These are phyloP conservation scores for Euphrasia confusa DNA, from an alignment of 257 asterid species.

Conservation along the genomic window DNA sequence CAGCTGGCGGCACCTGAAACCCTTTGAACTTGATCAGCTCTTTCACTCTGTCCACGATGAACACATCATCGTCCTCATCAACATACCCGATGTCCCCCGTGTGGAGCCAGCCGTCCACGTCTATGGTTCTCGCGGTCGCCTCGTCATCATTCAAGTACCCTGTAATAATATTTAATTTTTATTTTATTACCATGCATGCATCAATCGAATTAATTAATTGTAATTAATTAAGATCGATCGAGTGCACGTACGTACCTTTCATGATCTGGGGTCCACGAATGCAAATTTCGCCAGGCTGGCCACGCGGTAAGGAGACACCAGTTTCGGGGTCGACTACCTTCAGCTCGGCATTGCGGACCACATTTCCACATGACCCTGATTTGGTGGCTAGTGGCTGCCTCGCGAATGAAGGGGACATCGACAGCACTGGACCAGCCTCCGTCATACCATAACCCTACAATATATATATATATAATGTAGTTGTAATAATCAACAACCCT, in stretches of 20 bases:
- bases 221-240: no score
- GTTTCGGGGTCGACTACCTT: slow-evolving; percentile 76
- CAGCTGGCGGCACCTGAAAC: slow-evolving; percentile 96
- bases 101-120: slow-evolving; percentile 93
- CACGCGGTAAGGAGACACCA: slow-evolving; percentile 72
- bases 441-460: slow-evolving; percentile 89
- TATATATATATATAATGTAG: no score
- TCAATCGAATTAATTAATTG: no score
- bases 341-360: slow-evolving; percentile 82
- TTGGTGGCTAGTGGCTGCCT: slow-evolving; percentile 58
- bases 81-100: slow-evolving; percentile 76
- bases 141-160: slow-evolving; percentile 73
- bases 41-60: slow-evolving; percentile 73
- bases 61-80: slow-evolving; percentile 50
- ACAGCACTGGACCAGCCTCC: slow-evolving; percentile 82
- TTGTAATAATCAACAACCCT: no score
- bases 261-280: slow-evolving; percentile 84
- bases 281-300: slow-evolving; percentile 78
- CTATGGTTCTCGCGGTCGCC: slow-evolving; percentile 79
- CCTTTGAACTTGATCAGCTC: slow-evolving; percentile 91
- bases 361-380: slow-evolving; percentile 88
- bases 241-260: slow-evolving; percentile 38
- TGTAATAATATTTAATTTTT: no score
- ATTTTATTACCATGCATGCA: no score
- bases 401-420: slow-evolving; percentile 73